These are phyloP conservation scores for Ophiostoma quercus DNA, from an alignment of 2,329 filamentous ascomycete species.

Conservation along the genomic window DNA sequence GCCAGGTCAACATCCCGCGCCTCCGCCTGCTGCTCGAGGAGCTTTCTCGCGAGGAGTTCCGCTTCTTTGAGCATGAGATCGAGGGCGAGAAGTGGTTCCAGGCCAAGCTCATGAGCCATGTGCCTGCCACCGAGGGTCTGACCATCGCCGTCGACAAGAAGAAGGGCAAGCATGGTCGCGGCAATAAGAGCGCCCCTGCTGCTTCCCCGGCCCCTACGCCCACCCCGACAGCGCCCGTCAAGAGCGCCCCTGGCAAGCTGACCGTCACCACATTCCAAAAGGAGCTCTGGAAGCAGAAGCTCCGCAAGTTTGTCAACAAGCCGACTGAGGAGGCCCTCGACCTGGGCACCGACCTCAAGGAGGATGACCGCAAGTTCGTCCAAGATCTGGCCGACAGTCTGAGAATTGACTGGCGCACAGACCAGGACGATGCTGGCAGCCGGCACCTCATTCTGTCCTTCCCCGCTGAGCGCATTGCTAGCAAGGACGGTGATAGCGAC, in stretches of 20 bases:
- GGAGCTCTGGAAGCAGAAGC: constrained; percentile 69
- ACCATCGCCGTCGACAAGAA: constrained; percentile 26
- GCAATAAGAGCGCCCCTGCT: constrained; percentile 1
- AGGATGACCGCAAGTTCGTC: constrained; percentile 86
- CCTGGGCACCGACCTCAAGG: constrained; percentile 66
- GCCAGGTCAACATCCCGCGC: constrained; percentile 81
- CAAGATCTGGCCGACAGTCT: constrained; percentile 71
- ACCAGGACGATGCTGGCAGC: constrained; percentile 52
- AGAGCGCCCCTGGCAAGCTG: constrained; percentile 51
- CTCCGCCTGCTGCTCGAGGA: constrained; percentile 74
- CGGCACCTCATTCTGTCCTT: constrained; percentile 50
- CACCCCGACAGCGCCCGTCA: constrained; percentile 38
- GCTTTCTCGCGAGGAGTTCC: constrained; percentile 79
- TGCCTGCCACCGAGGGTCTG: constrained; percentile 56
- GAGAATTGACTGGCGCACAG: constrained; percentile 53
- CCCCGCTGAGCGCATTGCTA: constrained; percentile 37
- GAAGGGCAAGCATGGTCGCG: constrained; percentile 14
- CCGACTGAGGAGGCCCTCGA: constrained; percentile 62
- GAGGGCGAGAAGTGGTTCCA: constrained; percentile 88
- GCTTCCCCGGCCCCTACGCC: neutral
- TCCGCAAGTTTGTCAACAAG: constrained; percentile 76
- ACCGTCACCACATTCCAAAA: constrained; percentile 76
- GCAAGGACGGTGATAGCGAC: constrained; percentile 49
- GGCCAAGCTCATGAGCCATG: constrained; percentile 61
- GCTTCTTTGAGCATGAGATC: constrained; percentile 89